A percentile compares a stretch with the other conserved stretches of the same genome.
phyloP scores from a whole-genome alignment of 108 stramenopile genomes.

The Cyclotella sp. region DNA sequence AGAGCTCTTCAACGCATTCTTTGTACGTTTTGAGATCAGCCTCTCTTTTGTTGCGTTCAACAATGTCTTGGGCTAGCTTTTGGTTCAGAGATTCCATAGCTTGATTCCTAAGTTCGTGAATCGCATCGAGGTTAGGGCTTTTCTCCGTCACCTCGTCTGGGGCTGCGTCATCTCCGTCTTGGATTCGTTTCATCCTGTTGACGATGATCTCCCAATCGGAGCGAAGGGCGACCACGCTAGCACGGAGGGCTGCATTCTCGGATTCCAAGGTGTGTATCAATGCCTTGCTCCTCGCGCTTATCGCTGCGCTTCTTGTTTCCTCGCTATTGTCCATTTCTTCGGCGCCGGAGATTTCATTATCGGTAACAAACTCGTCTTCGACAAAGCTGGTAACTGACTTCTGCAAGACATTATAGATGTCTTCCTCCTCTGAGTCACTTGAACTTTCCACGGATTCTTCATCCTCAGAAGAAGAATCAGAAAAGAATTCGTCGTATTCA shows the following conservation, averaged over 20 bases:
- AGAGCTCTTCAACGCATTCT: constrained; percentile 37
- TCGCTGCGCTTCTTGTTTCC: background rate
- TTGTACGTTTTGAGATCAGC: constrained; percentile 16
- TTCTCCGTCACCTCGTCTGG: constrained; percentile 5
- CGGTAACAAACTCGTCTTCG: constrained; percentile 22
- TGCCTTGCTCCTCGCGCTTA: background rate
- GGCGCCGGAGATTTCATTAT: constrained; percentile 1
- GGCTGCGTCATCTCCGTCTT: background rate
- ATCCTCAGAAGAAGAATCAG: background rate
- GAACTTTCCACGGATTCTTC: background rate
- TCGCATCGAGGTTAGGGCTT: background rate
- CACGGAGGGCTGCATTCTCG: constrained; percentile 22
- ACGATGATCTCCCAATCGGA: constrained; percentile 24
- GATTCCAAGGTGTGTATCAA: constrained; percentile 17
- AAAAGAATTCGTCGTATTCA: background rate
- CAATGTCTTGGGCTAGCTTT: constrained; percentile 1
- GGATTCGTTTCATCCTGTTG: constrained; percentile 9
- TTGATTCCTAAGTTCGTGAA: constrained; percentile 1
- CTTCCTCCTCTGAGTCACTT: constrained; percentile 5
- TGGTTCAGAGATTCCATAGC: constrained; percentile 11
- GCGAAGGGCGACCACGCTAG: constrained; percentile 17
- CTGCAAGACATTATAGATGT: background rate
- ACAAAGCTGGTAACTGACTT: constrained; percentile 19
- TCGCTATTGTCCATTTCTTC: background rate
- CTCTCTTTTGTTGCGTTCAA: constrained; percentile 18